These are phyloP conservation scores for Saturnispora serradocipensis DNA, from an alignment of 805 yeast genomes.

Conservation along the genomic window DNA sequence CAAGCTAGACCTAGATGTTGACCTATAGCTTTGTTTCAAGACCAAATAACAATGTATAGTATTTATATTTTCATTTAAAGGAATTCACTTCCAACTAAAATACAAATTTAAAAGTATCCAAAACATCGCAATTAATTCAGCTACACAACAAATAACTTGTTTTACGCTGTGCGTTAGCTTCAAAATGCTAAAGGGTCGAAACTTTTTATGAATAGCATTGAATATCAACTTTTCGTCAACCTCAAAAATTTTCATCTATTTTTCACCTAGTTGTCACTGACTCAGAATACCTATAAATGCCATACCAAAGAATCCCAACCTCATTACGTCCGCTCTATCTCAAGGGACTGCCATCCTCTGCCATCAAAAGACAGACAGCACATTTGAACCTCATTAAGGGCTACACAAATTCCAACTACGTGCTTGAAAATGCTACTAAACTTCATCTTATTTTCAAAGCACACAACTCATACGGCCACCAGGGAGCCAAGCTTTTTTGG, in stretches of 20 bases:
- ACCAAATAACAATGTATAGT: background rate
- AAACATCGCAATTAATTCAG: background rate
- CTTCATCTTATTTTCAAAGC: constrained; percentile 45
- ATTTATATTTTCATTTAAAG: background rate
- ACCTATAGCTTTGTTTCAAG: background rate
- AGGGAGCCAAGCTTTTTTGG: constrained; percentile 73
- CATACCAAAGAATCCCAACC: constrained; percentile 17
- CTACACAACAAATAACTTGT: background rate
- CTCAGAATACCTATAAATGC: constrained; percentile 9
- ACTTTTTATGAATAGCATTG: background rate
- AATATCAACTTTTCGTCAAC: background rate
- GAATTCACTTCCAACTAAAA: background rate
- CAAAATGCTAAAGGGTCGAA: background rate
- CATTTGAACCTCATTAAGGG: constrained; percentile 45
- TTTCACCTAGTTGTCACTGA: background rate
- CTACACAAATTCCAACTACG: constrained; percentile 33
- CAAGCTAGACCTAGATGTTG: constrained; percentile 22
- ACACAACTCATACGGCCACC: constrained; percentile 41
- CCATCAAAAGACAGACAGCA: constrained; percentile 38
- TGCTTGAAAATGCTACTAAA: constrained; percentile 28
- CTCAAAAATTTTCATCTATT: background rate
- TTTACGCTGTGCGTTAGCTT: background rate
- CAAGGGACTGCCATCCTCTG: constrained; percentile 31
- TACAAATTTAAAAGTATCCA: background rate
- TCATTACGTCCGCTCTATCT: constrained; percentile 20